Evolutionary conservation across 2,329 filamentous ascomycete species (phyloP).

Genomic region (Ambrosiella cleistominuta): DNA sequence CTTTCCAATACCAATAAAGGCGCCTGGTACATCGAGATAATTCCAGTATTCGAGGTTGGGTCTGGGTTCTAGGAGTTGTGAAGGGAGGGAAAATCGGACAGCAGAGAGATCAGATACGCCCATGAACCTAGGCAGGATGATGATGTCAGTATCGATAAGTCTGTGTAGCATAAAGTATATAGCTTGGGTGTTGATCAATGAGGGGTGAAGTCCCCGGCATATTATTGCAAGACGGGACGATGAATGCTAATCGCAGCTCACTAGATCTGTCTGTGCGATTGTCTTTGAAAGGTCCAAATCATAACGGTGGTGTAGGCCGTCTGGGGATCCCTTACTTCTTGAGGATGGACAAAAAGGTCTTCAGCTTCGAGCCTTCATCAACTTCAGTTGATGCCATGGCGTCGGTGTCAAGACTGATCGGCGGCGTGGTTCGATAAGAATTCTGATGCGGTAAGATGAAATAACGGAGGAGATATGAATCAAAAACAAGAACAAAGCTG

Average conservation of each 20-base stretch:
- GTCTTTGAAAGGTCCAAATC: not conserved
- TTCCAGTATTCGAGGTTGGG: conserved; percentile 99
- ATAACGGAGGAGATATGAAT: not conserved
- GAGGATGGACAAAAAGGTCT: conserved; percentile 11
- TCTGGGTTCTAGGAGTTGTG: conserved; percentile 86
- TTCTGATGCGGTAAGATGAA: not conserved
- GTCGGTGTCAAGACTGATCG: not conserved
- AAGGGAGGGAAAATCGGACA: conserved; percentile 88
- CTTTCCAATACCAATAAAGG: conserved; percentile 67
- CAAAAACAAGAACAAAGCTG: not conserved
- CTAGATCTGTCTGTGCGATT: not conserved
- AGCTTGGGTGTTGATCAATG: not conserved
- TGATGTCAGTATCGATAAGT: not conserved
- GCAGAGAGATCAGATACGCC: conserved; percentile 89
- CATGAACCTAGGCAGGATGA: conserved; percentile 51
- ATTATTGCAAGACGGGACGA: too few relatives aligned
- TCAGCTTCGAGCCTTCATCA: conserved; percentile 10
- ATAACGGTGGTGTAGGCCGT: not conserved
- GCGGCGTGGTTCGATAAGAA: not conserved
- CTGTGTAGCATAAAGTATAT: not conserved
- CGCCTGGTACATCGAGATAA: conserved; percentile 86
- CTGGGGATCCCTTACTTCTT: conserved; percentile 11
- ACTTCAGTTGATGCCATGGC: conserved; percentile 9
- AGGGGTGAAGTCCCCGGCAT: too few relatives aligned
- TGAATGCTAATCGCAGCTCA: not conserved